Evolutionary conservation across 805 yeast species (phyloP), one percentile per base, ranked within the genome.

Genomic region (Millerozyma miso): DNA sequence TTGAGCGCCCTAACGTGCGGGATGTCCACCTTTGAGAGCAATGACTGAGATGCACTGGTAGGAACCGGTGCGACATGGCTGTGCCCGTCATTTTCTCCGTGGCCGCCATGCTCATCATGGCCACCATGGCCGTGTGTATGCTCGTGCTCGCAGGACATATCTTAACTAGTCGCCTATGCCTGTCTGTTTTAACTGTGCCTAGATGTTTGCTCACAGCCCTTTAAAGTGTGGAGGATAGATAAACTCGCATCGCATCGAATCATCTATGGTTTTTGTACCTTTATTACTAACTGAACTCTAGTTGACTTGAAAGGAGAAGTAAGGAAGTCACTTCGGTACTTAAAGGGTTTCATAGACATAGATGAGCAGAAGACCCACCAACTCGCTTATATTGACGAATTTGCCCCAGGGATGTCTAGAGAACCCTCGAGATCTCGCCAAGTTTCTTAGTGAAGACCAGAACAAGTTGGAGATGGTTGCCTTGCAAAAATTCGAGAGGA

Each of bases 31-130:
- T 75, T 73, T 23, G 71, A 63, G 47, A 76, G 73, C 13, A 90
- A 67, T n/a, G 88, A 80, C 51, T 84, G 93, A 1, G 85, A 72
- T 3, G 76, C 67, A 43, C 69, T 74, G 0, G 96, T 90, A 5
- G 88, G 85, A 29, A 82, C 76, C 18, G 91, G 86, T 1, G 88
- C 80, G 10, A 65, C 65, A 60, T 69, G 79, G 33, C 39, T 31
- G 41, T 54, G 74, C 32, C 60, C 59, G 46, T 73, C 79, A 4
- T 48, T 50, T 44, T 63, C 64, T 18, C 46, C 42, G 44, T 63
- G 63, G 12, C 51, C 51, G 37, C 59, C 60, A 6, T 47, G 61
- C 12, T 26, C 31, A 15, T 15, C 34, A 32, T 15, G 14, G 7
- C 34, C 34, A 15, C 34, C 17, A 39, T 56, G 58, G 13, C 47